Evolutionary conservation across 1,139 yeast species (phyloP).

Genomic region (Pichia sp.): DNA sequence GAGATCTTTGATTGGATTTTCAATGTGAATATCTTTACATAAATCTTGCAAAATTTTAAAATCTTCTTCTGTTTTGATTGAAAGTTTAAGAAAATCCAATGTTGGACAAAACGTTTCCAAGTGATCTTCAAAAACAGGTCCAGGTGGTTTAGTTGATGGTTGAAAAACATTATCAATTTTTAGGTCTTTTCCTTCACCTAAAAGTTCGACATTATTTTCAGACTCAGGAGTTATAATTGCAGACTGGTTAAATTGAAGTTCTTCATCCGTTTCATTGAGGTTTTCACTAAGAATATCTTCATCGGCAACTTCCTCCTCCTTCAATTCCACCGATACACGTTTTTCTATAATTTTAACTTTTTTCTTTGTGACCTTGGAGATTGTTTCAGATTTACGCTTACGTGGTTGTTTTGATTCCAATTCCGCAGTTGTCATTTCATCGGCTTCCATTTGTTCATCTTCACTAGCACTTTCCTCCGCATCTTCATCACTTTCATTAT

Average conservation of each 20-base stretch:
- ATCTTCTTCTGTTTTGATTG: conserved; percentile 74
- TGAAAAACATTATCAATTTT: conserved; percentile 36
- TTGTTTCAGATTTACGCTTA: not conserved
- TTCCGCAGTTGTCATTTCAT: conserved; percentile 35
- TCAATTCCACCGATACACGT: not conserved
- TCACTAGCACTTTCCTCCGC: conserved; percentile 22
- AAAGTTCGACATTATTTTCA: conserved; percentile 7
- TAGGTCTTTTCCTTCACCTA: not conserved
- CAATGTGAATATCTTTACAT: conserved; percentile 30
- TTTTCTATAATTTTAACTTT: conserved; percentile 17
- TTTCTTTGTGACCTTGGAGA: conserved; percentile 14
- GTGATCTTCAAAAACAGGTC: conserved; percentile 46
- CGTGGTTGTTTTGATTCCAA: conserved; percentile 16
- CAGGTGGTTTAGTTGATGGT: conserved; percentile 42
- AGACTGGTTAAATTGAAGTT: conserved; percentile 9
- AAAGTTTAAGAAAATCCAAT: conserved; percentile 44
- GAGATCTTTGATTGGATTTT: conserved; percentile 33
- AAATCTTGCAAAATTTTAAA: conserved; percentile 44
- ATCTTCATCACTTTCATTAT: conserved; percentile 23
- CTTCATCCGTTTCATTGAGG: not conserved
- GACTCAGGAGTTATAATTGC: conserved; percentile 23
- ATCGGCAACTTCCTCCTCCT: conserved; percentile 21
- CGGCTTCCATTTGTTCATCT: conserved; percentile 34
- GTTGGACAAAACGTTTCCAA: conserved; percentile 32
- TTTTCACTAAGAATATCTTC: conserved; percentile 1